Base-by-base conservation (phyloP, 129 eudicot species). In the Arctium minus region DNA sequence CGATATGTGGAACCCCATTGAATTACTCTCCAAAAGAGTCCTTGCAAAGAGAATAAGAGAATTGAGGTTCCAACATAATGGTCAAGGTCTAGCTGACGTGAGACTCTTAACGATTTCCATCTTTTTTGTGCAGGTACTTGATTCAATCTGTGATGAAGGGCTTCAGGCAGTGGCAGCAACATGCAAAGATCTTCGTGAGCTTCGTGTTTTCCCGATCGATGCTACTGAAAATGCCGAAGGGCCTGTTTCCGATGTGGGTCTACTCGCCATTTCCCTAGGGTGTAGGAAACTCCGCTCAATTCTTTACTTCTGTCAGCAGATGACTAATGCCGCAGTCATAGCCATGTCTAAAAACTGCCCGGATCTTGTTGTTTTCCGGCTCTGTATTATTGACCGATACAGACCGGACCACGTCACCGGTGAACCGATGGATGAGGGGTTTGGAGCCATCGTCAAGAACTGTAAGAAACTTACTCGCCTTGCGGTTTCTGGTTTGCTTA, bases 291-390 rank as follows among this genome's bases (percentile, higher is more conserved):
- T 91, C 76, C 77, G 77, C 65, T 91, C 94, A 0, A 91, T 91
- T 67, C 74, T 91, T 29, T 91, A 91, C 79, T 91, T 91, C 72
- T 91, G 94, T 44, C 94, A 91, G 82, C 88, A 88, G 73, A 91
- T 91, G 94, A 91, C 94, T 12, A 91, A 91, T 81, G 92, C 92
- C n/a, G 92, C 92, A 27, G 94, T 91, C 60, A 84, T 91, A 70
- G 90, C 94, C 78, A 91, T 91, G 94, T 91, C 92, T 22, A 87
- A 85, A 62, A 88, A 91, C 80, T 91, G 92, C 74, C 92, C 89
- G 0, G 91, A 91, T 83, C 92, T 91, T 87, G 86, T 78, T 31
- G 94, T 91, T 53, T 91, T 91, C 44, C 90, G 92, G 0, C 91
- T 91, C 13, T 91, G 94, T 62, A 91, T 91, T 30, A 85, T 91